phyloP scores from a whole-genome alignment of 2,329 filamentous ascomycete species.

The Onygena corvina region DNA sequence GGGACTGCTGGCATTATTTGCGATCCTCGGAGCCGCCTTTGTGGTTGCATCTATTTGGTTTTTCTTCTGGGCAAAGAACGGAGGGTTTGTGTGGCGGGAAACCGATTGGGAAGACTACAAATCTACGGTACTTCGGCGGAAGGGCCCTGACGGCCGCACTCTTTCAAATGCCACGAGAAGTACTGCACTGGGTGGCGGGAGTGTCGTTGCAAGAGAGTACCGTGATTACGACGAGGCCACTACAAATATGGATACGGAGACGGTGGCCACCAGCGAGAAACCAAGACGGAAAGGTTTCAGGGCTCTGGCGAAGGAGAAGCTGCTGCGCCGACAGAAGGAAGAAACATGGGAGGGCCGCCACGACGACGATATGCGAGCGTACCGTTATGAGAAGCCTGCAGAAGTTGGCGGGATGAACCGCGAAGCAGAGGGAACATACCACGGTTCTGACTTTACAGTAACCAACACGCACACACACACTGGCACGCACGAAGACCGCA shows the following conservation, averaged over 20 bases:
- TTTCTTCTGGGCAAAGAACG: conserved; percentile 97
- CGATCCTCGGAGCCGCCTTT: conserved; percentile 64
- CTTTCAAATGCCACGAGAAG: conserved; percentile 69
- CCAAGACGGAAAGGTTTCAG: conserved; percentile 15
- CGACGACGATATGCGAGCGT: conserved; percentile 60
- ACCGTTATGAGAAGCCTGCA: conserved; percentile 76
- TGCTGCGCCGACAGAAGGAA: conserved; percentile 23
- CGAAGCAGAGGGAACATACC: conserved; percentile 67
- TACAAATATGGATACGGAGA: conserved; percentile 34
- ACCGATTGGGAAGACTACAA: conserved; percentile 98
- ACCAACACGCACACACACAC: conserved; percentile 21
- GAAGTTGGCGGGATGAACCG: conserved; percentile 83
- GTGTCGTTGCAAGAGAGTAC: conserved; percentile 50
- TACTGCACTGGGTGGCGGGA: conserved; percentile 78
- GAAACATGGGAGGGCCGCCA: conserved; percentile 47
- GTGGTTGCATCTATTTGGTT: conserved; percentile 78
- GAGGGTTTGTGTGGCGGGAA: conserved; percentile 75
- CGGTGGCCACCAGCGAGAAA: conserved; percentile 37
- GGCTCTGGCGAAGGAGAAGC: conserved; percentile 37
- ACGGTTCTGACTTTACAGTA: conserved; percentile 59
- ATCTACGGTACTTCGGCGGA: conserved; percentile 76
- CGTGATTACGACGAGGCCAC: conserved; percentile 49
- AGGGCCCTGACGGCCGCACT: conserved; percentile 77
- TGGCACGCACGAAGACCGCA: conserved; percentile 44
- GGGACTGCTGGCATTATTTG: conserved; percentile 75